phyloP scores from a whole-genome alignment of 495 filamentous ascomycete species.

The Neurospora africana region DNA sequence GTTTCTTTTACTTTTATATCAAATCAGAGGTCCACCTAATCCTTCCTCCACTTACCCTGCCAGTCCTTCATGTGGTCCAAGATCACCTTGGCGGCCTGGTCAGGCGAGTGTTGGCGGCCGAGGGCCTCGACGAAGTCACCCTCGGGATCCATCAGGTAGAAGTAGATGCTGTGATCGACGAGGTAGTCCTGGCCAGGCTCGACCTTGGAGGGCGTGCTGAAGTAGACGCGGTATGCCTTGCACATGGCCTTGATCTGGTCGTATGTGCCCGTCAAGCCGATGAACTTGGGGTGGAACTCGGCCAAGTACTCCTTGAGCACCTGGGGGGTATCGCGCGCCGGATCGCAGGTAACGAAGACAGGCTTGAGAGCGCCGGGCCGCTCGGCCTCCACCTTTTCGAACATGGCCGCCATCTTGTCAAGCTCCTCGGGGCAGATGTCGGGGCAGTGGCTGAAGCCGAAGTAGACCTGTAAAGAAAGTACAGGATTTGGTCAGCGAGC shows the following conservation, averaged over 20 bases:
- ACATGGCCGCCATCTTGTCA: slow-evolving; percentile 94
- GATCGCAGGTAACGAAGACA: slow-evolving; percentile 93
- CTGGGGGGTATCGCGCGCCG: slow-evolving; percentile 75
- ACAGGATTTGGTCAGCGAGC: background rate
- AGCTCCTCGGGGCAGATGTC: slow-evolving; percentile 99
- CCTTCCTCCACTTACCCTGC: slow-evolving; percentile 39
- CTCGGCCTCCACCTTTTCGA: slow-evolving; percentile 61
- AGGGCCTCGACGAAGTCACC: slow-evolving; percentile 97
- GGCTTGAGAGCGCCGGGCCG: slow-evolving; percentile 39
- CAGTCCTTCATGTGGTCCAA: slow-evolving; percentile 84
- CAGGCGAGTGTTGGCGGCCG: slow-evolving; percentile 84
- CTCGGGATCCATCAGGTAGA: slow-evolving; percentile 98
- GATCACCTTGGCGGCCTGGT: slow-evolving; percentile 76
- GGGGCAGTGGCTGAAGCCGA: slow-evolving; percentile 96
- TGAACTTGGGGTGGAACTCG: slow-evolving; percentile 83
- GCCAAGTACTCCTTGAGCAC: slow-evolving; percentile 73
- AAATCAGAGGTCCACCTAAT: background rate
- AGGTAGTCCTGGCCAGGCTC: slow-evolving; percentile 92
- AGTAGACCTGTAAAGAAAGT: slow-evolving; percentile 56
- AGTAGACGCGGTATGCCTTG: slow-evolving; percentile 94
- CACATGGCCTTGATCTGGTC: slow-evolving; percentile 85
- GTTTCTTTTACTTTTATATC: background rate
- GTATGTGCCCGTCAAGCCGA: slow-evolving; percentile 88
- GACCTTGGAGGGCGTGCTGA: slow-evolving; percentile 79
- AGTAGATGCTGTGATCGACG: slow-evolving; percentile 98